Evolutionary conservation across 1,139 yeast genomes (phyloP).

Genomic region (Nakaseomyces bracarensis): DNA sequence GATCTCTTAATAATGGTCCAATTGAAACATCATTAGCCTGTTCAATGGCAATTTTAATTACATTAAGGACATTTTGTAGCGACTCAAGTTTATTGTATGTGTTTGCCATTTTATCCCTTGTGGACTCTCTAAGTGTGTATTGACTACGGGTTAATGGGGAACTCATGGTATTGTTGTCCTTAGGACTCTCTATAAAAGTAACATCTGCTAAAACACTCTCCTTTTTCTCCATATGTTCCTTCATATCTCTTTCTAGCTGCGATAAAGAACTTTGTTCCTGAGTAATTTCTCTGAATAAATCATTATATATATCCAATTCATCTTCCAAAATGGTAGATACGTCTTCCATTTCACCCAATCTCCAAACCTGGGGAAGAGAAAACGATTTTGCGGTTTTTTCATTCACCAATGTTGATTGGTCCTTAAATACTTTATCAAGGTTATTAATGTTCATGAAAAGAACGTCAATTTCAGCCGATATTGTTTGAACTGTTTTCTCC

Average conservation of each 20-base stretch:
- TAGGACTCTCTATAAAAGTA: neutral
- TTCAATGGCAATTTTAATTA: neutral
- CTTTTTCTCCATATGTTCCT: neutral
- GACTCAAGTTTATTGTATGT: neutral
- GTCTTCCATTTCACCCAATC: slow-evolving; percentile 33
- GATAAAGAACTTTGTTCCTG: neutral
- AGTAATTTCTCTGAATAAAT: neutral
- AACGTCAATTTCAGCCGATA: slow-evolving; percentile 37
- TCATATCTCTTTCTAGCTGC: neutral
- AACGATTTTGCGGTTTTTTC: slow-evolving; percentile 8
- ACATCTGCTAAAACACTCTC: neutral
- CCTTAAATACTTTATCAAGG: slow-evolving; percentile 31
- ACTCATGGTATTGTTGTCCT: neutral
- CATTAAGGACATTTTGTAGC: neutral
- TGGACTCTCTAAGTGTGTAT: neutral
- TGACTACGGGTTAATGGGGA: neutral
- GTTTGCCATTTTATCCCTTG: slow-evolving; percentile 1
- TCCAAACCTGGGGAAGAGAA: slow-evolving; percentile 33
- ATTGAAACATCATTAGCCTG: neutral
- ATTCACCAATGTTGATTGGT: slow-evolving; percentile 28
- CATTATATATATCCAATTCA: neutral
- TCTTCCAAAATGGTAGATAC: slow-evolving; percentile 22
- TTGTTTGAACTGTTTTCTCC: slow-evolving; percentile 35
- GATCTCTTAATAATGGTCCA: slow-evolving; percentile 15
- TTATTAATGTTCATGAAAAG: slow-evolving; percentile 32